These are phyloP conservation scores for Nicotiana tabacum DNA, from an alignment of 257 asterid genomes.

Conservation along the genomic window DNA sequence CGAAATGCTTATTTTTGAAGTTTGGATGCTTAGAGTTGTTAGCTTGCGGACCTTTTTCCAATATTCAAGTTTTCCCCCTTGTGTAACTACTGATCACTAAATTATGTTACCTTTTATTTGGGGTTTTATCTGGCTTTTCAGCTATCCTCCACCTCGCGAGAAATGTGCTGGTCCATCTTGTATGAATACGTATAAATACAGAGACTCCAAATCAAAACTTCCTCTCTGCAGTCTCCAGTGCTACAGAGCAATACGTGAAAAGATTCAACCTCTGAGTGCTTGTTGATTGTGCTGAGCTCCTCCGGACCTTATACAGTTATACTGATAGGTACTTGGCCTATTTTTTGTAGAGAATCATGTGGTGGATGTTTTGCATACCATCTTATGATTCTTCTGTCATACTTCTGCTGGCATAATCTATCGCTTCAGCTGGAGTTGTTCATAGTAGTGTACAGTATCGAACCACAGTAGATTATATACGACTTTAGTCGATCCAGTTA, in stretches of 20 bases:
- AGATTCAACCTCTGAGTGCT: conserved; percentile 33
- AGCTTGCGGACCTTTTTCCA: not conserved
- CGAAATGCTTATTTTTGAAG: not conserved
- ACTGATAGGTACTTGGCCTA: not conserved
- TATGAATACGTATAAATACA: conserved; percentile 63
- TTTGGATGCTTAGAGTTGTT: not conserved
- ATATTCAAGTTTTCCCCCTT: not conserved
- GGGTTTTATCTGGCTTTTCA: conserved; percentile 27
- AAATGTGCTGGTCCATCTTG: conserved; percentile 78
- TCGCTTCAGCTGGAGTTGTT: not conserved
- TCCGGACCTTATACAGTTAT: not conserved
- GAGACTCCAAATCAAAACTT: conserved; percentile 67
- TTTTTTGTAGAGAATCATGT: not conserved
- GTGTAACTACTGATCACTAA: not conserved
- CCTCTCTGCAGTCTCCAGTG: conserved; percentile 83
- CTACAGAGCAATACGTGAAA: conserved; percentile 57
- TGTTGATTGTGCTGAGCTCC: conserved; percentile 26
- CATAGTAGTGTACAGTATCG: not conserved
- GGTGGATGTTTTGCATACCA: not conserved
- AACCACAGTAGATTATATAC: not conserved
- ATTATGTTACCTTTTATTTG: not conserved
- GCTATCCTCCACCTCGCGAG: conserved; percentile 80
- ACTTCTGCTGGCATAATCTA: not conserved
- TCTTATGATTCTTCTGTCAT: not conserved
- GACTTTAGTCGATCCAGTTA: not conserved